phyloP scores from a whole-genome alignment of 2,329 filamentous ascomycete species.

The Massarina eburnea region DNA sequence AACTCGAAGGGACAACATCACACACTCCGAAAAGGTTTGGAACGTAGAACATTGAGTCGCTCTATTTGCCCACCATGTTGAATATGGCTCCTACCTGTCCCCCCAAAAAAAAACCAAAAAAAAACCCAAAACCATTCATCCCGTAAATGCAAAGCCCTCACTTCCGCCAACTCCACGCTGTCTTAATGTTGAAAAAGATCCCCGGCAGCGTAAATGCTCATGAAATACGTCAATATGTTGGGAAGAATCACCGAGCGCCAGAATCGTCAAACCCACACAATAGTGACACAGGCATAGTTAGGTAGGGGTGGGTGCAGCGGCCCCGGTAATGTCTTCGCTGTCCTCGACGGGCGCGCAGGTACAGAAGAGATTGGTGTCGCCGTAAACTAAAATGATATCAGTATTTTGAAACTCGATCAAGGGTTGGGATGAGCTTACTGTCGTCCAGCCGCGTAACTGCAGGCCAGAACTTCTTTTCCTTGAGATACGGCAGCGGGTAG shows the following conservation, averaged over 20 bases:
- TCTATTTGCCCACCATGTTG: not conserved
- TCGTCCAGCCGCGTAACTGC: slow-evolving; percentile 84
- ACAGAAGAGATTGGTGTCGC: slow-evolving; percentile 92
- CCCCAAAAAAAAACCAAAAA: not conserved
- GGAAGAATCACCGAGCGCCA: too few relatives aligned
- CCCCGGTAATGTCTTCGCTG: slow-evolving; percentile 31
- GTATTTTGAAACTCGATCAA: slow-evolving; percentile 19
- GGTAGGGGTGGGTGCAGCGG: slow-evolving; percentile 35
- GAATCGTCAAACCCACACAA: too few relatives aligned
- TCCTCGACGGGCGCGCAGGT: slow-evolving; percentile 81
- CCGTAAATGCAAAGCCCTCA: not conserved
- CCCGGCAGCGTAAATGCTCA: not conserved
- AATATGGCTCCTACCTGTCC: not conserved
- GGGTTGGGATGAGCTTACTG: slow-evolving; percentile 56
- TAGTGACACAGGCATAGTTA: slow-evolving; percentile 7
- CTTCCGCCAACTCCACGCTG: not conserved
- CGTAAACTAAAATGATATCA: slow-evolving; percentile 64
- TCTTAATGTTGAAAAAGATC: not conserved
- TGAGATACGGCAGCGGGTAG: slow-evolving; percentile 78
- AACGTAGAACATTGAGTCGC: not conserved
- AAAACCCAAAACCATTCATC: too few relatives aligned
- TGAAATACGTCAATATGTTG: not conserved
- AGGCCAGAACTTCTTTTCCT: slow-evolving; percentile 98
- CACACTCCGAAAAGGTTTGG: too few relatives aligned
- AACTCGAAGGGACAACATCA: too few relatives aligned